A percentile compares a stretch with the other conserved stretches of the same genome.
Conservation (phyloP, 306 rosid genomes). For the Cicer yamashitae region DNA sequence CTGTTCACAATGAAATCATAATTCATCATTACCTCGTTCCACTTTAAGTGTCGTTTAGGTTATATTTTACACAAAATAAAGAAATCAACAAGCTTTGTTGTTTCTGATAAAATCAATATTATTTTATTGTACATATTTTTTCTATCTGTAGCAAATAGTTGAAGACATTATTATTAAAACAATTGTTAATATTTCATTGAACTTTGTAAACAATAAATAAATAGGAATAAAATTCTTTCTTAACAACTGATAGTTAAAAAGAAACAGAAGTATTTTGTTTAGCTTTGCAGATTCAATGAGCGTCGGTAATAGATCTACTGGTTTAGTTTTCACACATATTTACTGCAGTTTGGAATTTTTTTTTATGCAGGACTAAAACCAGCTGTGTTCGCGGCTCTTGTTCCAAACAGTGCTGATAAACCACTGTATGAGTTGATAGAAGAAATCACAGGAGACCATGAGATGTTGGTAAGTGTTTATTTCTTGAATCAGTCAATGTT, state of each 20-base stretch:
- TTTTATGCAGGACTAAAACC: conserved; percentile 74
- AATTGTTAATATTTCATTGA: no score
- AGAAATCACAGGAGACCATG: conserved; percentile 86
- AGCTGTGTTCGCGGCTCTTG: conserved; percentile 90
- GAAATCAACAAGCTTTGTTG: no score
- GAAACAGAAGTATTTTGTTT: no score
- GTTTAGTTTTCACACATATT: background rate
- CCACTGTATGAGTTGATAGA: conserved; percentile 74
- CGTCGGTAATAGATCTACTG: background rate
- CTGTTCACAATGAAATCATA: background rate
- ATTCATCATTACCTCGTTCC: background rate
- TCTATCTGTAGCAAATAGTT: no score
- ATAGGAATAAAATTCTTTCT: no score
- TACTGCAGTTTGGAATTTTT: background rate
- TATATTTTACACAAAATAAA: no score
- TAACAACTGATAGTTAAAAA: no score
- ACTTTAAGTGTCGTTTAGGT: no score
- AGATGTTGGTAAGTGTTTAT: conserved; percentile 67
- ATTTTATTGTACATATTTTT: no score
- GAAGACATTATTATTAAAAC: no score
- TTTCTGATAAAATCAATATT: no score
- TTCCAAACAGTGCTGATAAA: conserved; percentile 87
- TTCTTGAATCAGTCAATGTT: background rate
- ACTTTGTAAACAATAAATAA: no score
- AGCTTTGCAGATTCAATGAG: background rate